Evolutionary conservation across 768 basidiomycete species (phyloP).

Genomic region (Trametes cubensis): DNA sequence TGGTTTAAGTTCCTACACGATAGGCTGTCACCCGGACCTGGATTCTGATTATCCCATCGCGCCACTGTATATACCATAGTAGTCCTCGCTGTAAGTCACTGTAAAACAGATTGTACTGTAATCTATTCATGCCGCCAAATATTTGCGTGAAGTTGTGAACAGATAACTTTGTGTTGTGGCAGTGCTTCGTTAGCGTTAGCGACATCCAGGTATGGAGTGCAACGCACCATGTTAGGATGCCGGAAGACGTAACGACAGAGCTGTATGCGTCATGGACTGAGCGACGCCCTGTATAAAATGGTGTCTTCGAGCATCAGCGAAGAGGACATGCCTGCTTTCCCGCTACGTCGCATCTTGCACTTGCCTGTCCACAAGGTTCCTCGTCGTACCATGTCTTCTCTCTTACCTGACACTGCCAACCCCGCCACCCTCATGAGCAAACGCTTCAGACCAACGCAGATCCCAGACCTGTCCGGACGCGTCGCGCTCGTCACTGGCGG

Average conservation of each 20-base stretch:
- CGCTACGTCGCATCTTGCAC: neutral
- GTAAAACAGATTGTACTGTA: too few relatives aligned
- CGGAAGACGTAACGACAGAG: neutral
- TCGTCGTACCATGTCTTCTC: slow-evolving; percentile 25
- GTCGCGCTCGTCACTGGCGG: slow-evolving; percentile 36
- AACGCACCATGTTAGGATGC: neutral
- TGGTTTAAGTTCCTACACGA: too few relatives aligned
- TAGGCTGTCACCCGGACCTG: too few relatives aligned
- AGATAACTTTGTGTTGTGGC: slow-evolving; percentile 3
- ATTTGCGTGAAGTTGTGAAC: too few relatives aligned
- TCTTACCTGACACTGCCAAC: slow-evolving; percentile 33
- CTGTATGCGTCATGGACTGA: slow-evolving; percentile 1
- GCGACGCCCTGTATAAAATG: too few relatives aligned
- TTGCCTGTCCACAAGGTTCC: neutral
- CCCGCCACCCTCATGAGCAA: slow-evolving; percentile 31
- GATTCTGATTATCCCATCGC: too few relatives aligned
- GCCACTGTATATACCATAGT: too few relatives aligned
- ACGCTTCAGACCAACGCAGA: slow-evolving; percentile 33
- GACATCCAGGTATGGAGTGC: neutral
- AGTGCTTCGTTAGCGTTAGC: neutral
- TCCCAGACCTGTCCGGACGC: slow-evolving; percentile 34
- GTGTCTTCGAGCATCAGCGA: too few relatives aligned
- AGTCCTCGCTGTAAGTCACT: too few relatives aligned
- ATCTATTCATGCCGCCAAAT: too few relatives aligned
- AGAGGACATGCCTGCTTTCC: neutral